phyloP scores from a whole-genome alignment of 805 yeast genomes.

The Schizosaccharomyces cryophilus region DNA sequence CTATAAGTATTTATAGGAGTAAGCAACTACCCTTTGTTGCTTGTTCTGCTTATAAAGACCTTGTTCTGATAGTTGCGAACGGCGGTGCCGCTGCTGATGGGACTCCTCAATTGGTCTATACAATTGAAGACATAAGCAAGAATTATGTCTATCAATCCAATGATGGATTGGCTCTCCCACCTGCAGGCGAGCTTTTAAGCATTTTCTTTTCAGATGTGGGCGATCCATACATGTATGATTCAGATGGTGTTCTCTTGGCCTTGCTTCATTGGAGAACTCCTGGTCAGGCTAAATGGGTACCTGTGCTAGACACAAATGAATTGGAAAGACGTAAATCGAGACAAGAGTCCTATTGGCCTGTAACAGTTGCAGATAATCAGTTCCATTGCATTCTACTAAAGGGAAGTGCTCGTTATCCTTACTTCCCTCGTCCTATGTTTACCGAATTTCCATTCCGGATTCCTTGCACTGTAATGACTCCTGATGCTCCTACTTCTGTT shows the following conservation, averaged over 20 bases:
- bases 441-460: conserved; percentile 47
- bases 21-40: conserved; percentile 51
- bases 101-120: conserved; percentile 19
- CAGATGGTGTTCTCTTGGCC: conserved; percentile 44
- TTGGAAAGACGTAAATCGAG: conserved; percentile 23
- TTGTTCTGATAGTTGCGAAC: conserved; percentile 28
- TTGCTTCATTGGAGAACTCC: conserved; percentile 58
- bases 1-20: conserved; percentile 31
- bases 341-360: conserved; percentile 62
- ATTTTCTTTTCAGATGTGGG: conserved; percentile 71
- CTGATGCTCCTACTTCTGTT: conserved; percentile 1
- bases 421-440: conserved; percentile 65
- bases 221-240: conserved; percentile 75
- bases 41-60: conserved; percentile 34
- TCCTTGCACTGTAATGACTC: conserved; percentile 19
- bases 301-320: conserved; percentile 38
- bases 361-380: conserved; percentile 42
- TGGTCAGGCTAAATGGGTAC: conserved; percentile 66
- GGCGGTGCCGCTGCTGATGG: conserved; percentile 9
- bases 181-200: conserved; percentile 23
- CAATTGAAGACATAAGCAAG: conserved; percentile 22
- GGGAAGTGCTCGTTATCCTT: conserved; percentile 41
- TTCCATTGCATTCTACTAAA: conserved; percentile 44
- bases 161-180: conserved; percentile 17
- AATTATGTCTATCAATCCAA: conserved; percentile 16